Conservation (phyloP, 768 basidiomycete genomes). For the Suillus occidentalis region DNA sequence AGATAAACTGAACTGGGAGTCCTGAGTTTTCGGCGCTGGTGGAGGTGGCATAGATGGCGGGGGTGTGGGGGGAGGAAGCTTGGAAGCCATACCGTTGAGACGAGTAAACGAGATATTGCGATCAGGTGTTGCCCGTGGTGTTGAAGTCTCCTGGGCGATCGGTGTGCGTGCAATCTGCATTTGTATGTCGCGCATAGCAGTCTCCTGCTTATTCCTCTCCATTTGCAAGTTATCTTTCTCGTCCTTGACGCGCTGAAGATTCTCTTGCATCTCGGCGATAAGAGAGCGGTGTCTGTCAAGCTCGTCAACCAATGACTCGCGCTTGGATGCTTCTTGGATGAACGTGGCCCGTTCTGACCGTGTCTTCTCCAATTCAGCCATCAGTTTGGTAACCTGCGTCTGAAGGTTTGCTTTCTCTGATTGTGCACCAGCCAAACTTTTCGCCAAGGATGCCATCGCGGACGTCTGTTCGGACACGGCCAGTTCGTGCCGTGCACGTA, state of each 20-base stretch:
- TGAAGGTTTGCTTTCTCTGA: constrained; percentile 45
- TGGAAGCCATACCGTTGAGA: constrained; percentile 61
- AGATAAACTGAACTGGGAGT: constrained; percentile 56
- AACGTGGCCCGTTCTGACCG: constrained; percentile 61
- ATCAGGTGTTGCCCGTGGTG: constrained; percentile 54
- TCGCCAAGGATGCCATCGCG: constrained; percentile 47
- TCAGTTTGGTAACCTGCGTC: constrained; percentile 45
- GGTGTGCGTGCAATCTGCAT: constrained; percentile 64
- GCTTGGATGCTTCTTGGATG: constrained; percentile 70
- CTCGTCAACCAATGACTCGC: constrained; percentile 71
- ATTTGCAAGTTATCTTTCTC: constrained; percentile 76
- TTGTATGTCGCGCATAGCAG: constrained; percentile 75
- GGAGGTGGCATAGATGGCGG: constrained; percentile 88
- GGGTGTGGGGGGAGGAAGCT: constrained; percentile 78
- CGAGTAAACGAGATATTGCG: constrained; percentile 57
- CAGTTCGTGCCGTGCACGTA: constrained; percentile 45
- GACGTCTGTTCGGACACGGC: constrained; percentile 51
- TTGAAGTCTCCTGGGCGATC: constrained; percentile 36
- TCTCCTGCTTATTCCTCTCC: constrained; percentile 70
- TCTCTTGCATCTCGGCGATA: constrained; percentile 76
- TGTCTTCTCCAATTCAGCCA: constrained; percentile 58
- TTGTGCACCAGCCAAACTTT: constrained; percentile 44
- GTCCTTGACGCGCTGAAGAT: constrained; percentile 75
- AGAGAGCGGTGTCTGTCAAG: constrained; percentile 76
- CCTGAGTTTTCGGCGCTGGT: constrained; percentile 62